phyloP scores from a whole-genome alignment of 2,329 filamentous ascomycete genomes.

The Fusarium sp. region DNA sequence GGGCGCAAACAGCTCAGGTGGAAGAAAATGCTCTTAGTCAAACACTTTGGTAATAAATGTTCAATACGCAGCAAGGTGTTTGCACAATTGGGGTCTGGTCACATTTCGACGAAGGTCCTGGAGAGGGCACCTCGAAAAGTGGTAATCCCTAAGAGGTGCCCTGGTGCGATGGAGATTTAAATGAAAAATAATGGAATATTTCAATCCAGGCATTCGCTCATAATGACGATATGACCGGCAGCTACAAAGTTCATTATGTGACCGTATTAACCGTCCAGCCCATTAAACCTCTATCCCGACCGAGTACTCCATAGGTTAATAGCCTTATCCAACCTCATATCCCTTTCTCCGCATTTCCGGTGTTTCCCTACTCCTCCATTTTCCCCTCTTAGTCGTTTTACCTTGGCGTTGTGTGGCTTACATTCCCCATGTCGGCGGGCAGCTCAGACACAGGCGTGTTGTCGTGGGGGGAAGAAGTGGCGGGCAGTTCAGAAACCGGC shows the following conservation, averaged over 20 bases:
- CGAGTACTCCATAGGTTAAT: not conserved
- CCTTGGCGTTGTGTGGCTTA: not conserved
- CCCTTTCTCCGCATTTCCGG: not conserved
- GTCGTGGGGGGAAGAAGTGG: not conserved
- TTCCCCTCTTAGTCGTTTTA: not conserved
- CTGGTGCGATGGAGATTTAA: not conserved
- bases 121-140: not conserved
- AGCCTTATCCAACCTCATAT: not conserved
- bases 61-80: not conserved
- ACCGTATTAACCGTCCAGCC: not conserved
- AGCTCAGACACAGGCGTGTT: not conserved
- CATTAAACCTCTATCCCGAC: not conserved
- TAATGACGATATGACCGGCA: not conserved
- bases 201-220: not conserved
- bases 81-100: not conserved
- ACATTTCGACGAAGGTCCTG: not conserved
- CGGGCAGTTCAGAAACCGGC: not conserved
- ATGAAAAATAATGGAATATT: not conserved
- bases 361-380: not conserved
- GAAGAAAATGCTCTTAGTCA: not conserved
- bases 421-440: not conserved
- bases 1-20: not conserved
- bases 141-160: not conserved
- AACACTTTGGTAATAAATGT: not conserved
- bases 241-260: not conserved